Conservation (phyloP, 768 basidiomycete genomes). For the Kwoniella sp. region DNA sequence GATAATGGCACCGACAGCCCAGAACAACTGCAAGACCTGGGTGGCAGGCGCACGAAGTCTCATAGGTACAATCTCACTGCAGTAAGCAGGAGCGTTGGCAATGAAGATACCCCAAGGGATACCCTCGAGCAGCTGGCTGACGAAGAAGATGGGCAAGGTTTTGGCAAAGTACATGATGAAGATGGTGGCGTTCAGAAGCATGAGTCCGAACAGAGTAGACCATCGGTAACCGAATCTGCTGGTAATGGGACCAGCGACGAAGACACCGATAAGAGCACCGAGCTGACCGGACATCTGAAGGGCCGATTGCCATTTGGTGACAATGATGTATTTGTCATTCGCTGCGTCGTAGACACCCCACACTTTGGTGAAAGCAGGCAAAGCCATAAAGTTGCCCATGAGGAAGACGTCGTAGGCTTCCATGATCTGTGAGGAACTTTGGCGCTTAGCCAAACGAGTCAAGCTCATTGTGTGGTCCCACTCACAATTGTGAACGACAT, state of each 20-base stretch:
- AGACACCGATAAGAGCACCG: constrained; percentile 48
- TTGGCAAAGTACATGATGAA: constrained; percentile 46
- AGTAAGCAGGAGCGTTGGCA: constrained; percentile 48
- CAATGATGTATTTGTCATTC: constrained; percentile 26
- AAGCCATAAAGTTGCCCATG: constrained; percentile 41
- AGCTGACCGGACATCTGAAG: constrained; percentile 37
- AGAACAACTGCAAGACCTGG: constrained; percentile 52
- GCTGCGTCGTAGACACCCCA: constrained; percentile 28
- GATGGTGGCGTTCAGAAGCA: constrained; percentile 42
- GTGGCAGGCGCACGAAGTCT: constrained; percentile 48
- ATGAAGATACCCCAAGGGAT: constrained; percentile 50
- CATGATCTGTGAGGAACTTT: constrained; percentile 26
- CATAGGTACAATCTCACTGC: constrained; percentile 51
- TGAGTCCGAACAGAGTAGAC: constrained; percentile 39
- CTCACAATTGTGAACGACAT: constrained; percentile 45
- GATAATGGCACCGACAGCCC: constrained; percentile 53
- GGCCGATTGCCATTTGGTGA: constrained; percentile 46
- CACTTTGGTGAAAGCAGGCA: constrained; percentile 29
- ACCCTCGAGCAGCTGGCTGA: constrained; percentile 45
- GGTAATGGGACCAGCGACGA: constrained; percentile 45
- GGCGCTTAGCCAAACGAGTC: constrained; percentile 1
- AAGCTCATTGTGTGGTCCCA: not conserved
- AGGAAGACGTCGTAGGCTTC: constrained; percentile 42
- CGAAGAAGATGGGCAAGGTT: constrained; percentile 43
- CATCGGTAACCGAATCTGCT: constrained; percentile 43